Conservation (phyloP, 352 stramenopile species). For the Aphanomyces stellatus region DNA sequence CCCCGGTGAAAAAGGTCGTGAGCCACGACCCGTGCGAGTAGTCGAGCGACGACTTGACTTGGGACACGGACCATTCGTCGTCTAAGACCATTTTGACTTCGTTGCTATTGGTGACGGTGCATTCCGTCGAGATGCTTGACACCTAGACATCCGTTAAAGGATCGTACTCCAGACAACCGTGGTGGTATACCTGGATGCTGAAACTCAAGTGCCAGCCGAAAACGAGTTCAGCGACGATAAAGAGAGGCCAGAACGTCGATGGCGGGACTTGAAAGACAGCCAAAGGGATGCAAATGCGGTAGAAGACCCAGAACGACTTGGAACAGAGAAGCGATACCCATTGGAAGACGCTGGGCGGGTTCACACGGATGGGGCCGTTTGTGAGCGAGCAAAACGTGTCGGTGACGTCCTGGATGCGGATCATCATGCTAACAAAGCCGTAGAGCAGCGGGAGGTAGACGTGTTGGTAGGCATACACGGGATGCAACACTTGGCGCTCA, state of each 20-base stretch:
- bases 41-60: conserved; percentile 93
- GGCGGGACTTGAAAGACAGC: conserved; percentile 48
- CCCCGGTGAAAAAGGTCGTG: conserved; percentile 90
- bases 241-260: conserved; percentile 64
- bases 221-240: conserved; percentile 81
- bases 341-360: conserved; percentile 68
- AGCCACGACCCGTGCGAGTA: conserved; percentile 77
- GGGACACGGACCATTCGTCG: conserved; percentile 88
- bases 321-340: conserved; percentile 80
- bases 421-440: conserved; percentile 89
- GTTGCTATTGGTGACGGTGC: conserved; percentile 72
- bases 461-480: conserved; percentile 88
- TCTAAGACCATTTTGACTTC: conserved; percentile 46
- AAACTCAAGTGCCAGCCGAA: conserved; percentile 90
- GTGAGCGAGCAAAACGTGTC: conserved; percentile 78
- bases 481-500: conserved; percentile 71
- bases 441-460: conserved; percentile 92
- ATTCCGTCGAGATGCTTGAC: conserved; percentile 83
- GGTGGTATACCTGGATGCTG: conserved; percentile 92
- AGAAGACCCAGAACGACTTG: conserved; percentile 85
- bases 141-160: conserved; percentile 32
- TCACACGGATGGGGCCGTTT: conserved; percentile 86
- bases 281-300: conserved; percentile 83
- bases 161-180: too few species aligned
- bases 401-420: conserved; percentile 87